Conservation (phyloP, 306 rosid genomes). For the Glycyrrhiza uralensis region DNA sequence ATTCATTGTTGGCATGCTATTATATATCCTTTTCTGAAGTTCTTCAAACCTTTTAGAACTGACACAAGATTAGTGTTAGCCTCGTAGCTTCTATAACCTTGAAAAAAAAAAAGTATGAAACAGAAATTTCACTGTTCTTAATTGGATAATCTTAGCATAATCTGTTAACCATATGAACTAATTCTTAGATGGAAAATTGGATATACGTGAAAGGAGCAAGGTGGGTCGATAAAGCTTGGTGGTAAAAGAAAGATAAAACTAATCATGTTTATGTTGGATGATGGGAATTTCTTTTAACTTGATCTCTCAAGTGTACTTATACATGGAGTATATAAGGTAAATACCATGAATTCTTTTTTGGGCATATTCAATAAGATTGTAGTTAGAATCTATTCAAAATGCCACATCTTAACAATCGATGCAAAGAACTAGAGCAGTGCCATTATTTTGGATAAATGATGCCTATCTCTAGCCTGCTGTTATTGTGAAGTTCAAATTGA, state of each 20-base stretch:
- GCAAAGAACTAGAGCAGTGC: neutral
- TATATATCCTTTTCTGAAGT: neutral
- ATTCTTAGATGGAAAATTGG: neutral
- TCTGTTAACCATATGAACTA: neutral
- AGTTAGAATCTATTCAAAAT: neutral
- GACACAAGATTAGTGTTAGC: neutral
- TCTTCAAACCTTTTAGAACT: neutral
- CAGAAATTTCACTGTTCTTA: no score
- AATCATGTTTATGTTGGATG: neutral
- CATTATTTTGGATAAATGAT: no score
- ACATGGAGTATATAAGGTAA: no score
- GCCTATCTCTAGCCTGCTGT: no score
- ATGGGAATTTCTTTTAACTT: neutral
- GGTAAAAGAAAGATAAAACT: neutral
- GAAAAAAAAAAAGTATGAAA: neutral
- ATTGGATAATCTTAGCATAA: neutral
- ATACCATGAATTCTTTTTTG: no score
- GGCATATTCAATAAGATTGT: neutral
- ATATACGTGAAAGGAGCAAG: neutral
- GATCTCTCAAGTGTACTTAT: neutral
- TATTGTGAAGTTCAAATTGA: neutral
- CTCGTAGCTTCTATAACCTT: neutral
- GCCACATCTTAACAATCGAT: neutral
- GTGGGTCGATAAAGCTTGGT: neutral
- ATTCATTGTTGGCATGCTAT: neutral